Percentiles rank a stretch among this genome's conserved stretches.
These are phyloP conservation scores for Dryas octopetala DNA, from an alignment of 306 rosid genomes.

Conservation along the genomic window DNA sequence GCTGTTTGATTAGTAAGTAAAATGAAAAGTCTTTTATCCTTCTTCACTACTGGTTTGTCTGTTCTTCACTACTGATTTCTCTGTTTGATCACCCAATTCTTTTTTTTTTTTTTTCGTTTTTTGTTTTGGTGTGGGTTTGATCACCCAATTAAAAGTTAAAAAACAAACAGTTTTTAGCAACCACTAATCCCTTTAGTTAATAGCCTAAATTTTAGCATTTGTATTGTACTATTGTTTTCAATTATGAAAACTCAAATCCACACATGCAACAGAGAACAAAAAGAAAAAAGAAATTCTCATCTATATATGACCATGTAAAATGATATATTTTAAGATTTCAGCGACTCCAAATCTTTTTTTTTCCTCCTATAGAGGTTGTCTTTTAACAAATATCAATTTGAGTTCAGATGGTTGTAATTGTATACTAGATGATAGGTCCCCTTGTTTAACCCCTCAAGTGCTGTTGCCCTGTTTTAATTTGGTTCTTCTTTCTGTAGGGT, in stretches of 20 bases:
- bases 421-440: neutral
- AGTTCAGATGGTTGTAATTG: neutral
- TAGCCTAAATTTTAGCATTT: neutral
- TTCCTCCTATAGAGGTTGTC: neutral
- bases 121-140: neutral
- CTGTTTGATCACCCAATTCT: neutral
- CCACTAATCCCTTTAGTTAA: neutral
- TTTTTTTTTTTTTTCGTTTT: neutral
- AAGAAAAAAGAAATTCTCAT: neutral
- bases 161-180: neutral
- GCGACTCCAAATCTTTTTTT: neutral
- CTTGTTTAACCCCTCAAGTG: neutral
- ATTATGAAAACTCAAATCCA: neutral
- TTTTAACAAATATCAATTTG: neutral
- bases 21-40: neutral
- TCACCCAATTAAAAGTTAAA: neutral
- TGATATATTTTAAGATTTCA: neutral
- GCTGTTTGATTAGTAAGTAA: neutral
- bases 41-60: neutral
- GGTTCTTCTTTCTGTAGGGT: conserved; percentile 30
- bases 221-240: neutral
- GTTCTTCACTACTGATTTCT: neutral
- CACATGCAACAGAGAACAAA: neutral
- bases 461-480: conserved; percentile 15
- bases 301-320: neutral